Evolutionary conservation across 805 yeast species (phyloP), one percentile per base, ranked within the genome.

Genomic region (baker's yeast (Saccharomyces cerevisiae)): DNA sequence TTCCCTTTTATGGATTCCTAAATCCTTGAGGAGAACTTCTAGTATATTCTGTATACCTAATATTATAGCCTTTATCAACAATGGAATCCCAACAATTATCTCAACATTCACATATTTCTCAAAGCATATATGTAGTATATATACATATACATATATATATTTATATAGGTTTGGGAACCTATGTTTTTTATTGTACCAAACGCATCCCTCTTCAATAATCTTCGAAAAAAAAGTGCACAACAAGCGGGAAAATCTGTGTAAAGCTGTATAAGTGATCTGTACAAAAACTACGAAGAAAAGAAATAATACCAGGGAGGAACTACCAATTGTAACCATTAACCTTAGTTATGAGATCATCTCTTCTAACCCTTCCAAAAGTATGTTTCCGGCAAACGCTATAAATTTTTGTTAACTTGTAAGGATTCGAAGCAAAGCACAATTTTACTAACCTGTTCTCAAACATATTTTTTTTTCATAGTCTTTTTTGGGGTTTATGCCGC

Each of bases 401-500:
- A 17, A 13, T n/a, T 17, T 36, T 17, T 36, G n/a, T 17, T 17
- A 8, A 9, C 9, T 36, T 6, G 17, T 21, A 36, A 9, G 24
- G 24, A 36, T 36, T 36, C 43, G 17, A 36, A 4, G 43, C 22
- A 17, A 36, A 21, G 24, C 24, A 36, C 17, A 17, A 11, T 36
- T 21, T n/a, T 36, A 36, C 43, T 36, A 36, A 36, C 43, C 8
- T 17, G 17, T n/a, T 17, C 24, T 17, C 17, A 5, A n/a, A 36
- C 17, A 9, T 17, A 10, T n/a, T 52, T 22, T 50, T n/a, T 52
- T 22, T 50, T 21, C 55, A 59, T 57, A 81, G 82, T 78, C 77
- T 64, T 89, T 89, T 67, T 66, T 88, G n/a, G 83, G 84, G 13
- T 64, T 78, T 51, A 70, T 89, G 3, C 97, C 98, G 4, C 77